phyloP scores from a whole-genome alignment of 73 alveolate genomes.

The Uronychia setigera region DNA sequence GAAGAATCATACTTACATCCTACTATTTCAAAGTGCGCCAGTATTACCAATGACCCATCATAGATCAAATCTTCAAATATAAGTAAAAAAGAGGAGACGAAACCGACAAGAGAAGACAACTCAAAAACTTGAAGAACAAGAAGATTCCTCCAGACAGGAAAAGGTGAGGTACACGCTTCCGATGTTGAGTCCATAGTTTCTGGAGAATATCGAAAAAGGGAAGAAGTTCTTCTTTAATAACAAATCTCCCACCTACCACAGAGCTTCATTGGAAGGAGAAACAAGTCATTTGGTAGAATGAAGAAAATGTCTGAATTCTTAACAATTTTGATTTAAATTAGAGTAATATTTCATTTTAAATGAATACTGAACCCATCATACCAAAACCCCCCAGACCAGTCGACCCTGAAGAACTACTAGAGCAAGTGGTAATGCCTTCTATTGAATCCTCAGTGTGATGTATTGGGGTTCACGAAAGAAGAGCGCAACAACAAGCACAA shows the following conservation, averaged over 20 bases:
- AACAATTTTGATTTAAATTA: background rate
- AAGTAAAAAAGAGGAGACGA: background rate
- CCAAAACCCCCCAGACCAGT: background rate
- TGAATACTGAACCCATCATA: background rate
- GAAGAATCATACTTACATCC: background rate
- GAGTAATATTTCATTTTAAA: background rate
- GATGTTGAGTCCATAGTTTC: background rate
- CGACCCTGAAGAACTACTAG: background rate
- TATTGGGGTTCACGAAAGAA: conserved; percentile 7
- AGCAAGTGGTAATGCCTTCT: background rate
- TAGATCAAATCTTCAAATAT: background rate
- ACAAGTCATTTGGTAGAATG: background rate
- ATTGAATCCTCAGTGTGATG: background rate
- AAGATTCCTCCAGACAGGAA: too few relatives aligned
- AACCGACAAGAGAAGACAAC: background rate
- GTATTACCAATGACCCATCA: background rate
- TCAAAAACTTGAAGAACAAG: too few relatives aligned
- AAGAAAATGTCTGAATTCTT: background rate
- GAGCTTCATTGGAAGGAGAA: background rate
- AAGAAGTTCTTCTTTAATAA: background rate
- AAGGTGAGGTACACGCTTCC: too few relatives aligned
- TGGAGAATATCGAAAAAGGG: background rate
- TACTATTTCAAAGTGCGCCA: background rate
- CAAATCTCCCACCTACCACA: background rate
- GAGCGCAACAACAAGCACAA: conserved; percentile 32